A percentile compares a stretch with the other conserved stretches of the same genome.
Evolutionary conservation across 2,329 filamentous ascomycete species (phyloP).

Genomic region (Proliferodiscus dingleyae): DNA sequence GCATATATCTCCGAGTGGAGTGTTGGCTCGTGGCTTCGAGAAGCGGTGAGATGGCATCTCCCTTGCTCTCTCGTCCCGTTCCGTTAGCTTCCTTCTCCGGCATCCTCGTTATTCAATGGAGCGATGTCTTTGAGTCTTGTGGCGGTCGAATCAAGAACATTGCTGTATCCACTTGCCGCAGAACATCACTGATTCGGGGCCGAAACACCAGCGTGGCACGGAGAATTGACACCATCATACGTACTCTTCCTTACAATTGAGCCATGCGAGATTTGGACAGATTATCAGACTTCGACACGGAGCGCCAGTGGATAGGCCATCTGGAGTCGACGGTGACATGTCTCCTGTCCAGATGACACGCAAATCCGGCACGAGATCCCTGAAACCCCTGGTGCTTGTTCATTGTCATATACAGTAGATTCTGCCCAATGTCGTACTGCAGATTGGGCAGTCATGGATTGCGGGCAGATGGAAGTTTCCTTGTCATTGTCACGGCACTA

Average conservation of each 20-base stretch:
- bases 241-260: conserved; percentile 1
- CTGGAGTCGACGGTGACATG: conserved; percentile 4
- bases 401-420: conserved; percentile 9
- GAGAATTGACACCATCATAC: conserved; percentile 1
- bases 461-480: conserved; percentile 5
- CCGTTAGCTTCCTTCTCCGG: conserved; percentile 5
- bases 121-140: conserved; percentile 2
- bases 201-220: background rate
- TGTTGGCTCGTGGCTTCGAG: background rate
- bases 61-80: conserved; percentile 11
- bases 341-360: conserved; percentile 6
- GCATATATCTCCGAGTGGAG: conserved; percentile 10
- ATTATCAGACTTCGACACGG: conserved; percentile 9
- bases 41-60: conserved; percentile 17
- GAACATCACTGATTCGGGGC: background rate
- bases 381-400: conserved; percentile 1
- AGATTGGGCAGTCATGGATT: conserved; percentile 2
- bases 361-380: background rate
- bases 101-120: conserved; percentile 3
- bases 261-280: conserved; percentile 9
- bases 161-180: background rate
- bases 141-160: conserved; percentile 1
- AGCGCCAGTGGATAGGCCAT: conserved; percentile 6
- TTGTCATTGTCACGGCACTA: background rate
- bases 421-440: conserved; percentile 20